Conservation (phyloP, 768 basidiomycete genomes). For the Lactarius tabidus region DNA sequence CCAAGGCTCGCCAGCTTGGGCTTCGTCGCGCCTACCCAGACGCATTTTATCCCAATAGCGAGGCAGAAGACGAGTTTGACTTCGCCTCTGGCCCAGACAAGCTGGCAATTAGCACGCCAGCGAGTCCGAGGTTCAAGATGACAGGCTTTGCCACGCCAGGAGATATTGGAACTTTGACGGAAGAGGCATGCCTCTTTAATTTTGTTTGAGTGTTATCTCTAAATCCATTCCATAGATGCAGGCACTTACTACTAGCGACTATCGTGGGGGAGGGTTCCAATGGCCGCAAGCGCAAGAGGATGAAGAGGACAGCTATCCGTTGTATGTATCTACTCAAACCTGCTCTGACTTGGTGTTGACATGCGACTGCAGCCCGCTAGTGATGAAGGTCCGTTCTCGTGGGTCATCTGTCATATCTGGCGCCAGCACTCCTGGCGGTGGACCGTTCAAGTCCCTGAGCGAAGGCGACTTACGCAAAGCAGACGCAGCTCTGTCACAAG, state of each 20-base stretch:
- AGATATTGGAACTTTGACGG: slow-evolving; percentile 85
- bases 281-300: slow-evolving; percentile 64
- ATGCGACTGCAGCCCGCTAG: slow-evolving; percentile 58
- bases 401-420: slow-evolving; percentile 70
- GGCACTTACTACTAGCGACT: slow-evolving; percentile 79
- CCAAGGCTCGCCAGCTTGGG: slow-evolving; percentile 89
- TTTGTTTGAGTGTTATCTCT: neutral
- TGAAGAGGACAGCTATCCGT: slow-evolving; percentile 89
- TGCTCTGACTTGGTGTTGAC: slow-evolving; percentile 14
- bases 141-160: slow-evolving; percentile 86
- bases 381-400: slow-evolving; percentile 86
- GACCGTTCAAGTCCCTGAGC: slow-evolving; percentile 70
- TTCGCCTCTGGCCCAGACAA: slow-evolving; percentile 64
- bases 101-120: slow-evolving; percentile 76
- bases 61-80: slow-evolving; percentile 50
- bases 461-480: slow-evolving; percentile 85
- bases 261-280: slow-evolving; percentile 50
- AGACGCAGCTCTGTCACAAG: slow-evolving; percentile 79
- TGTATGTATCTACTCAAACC: slow-evolving; percentile 48
- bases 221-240: slow-evolving; percentile 62
- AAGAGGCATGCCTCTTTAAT: slow-evolving; percentile 52
- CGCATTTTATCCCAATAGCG: slow-evolving; percentile 69
- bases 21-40: slow-evolving; percentile 94
- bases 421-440: slow-evolving; percentile 85
- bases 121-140: slow-evolving; percentile 75